Percentiles rank a stretch among this genome's conserved stretches.
Conservation (phyloP, 495 filamentous ascomycete genomes). For the Tuber melanosporum region DNA sequence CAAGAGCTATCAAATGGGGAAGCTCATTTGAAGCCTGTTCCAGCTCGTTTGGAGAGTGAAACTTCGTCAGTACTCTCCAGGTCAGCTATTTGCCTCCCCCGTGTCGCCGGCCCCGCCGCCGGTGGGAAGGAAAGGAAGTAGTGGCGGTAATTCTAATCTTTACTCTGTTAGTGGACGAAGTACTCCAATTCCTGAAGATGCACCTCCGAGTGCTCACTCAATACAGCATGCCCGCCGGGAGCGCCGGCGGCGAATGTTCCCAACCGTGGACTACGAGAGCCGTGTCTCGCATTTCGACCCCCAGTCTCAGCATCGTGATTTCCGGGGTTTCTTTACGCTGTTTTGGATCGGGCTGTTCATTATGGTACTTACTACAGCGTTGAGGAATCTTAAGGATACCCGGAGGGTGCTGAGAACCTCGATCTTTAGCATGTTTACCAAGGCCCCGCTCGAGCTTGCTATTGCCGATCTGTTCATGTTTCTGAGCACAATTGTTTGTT, state of each 20-base stretch:
- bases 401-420: slow-evolving; percentile 73
- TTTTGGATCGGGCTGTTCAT: slow-evolving; percentile 97
- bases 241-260: slow-evolving; percentile 77
- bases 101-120: background rate
- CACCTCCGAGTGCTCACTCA: slow-evolving; percentile 78
- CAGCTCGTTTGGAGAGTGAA: slow-evolving; percentile 19
- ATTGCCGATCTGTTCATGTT: slow-evolving; percentile 82
- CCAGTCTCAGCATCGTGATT: slow-evolving; percentile 82
- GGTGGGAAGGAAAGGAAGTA: background rate
- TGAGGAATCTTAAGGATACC: slow-evolving; percentile 91
- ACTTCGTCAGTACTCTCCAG: slow-evolving; percentile 28
- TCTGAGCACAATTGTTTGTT: slow-evolving; percentile 56
- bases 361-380: slow-evolving; percentile 87
- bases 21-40: slow-evolving; percentile 19
- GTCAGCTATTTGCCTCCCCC: slow-evolving; percentile 10
- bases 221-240: slow-evolving; percentile 81
- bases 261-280: slow-evolving; percentile 88
- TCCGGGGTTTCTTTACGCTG: slow-evolving; percentile 92
- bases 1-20: slow-evolving; percentile 9
- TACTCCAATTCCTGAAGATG: slow-evolving; percentile 85
- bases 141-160: background rate
- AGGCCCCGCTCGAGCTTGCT: slow-evolving; percentile 79
- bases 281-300: slow-evolving; percentile 96
- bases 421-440: slow-evolving; percentile 80
- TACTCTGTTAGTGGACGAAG: slow-evolving; percentile 61